phyloP scores from a whole-genome alignment of 2,329 filamentous ascomycete species.

The Fusarium poae region DNA sequence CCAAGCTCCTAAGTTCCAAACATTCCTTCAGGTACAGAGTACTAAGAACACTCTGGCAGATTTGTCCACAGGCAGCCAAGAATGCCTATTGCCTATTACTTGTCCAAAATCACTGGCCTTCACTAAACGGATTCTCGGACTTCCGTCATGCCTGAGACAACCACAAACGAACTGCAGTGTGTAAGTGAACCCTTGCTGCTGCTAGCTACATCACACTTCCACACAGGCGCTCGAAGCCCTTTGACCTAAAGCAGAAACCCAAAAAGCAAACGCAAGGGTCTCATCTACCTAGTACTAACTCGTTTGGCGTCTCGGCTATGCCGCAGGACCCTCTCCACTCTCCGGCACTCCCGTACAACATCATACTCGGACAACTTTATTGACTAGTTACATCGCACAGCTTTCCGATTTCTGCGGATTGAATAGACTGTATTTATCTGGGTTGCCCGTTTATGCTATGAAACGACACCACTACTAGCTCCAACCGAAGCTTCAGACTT shows the following conservation, averaged over 20 bases:
- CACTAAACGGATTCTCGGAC: background rate
- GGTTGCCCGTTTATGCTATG: slow-evolving; percentile 1
- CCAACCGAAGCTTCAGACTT: slow-evolving; percentile 12
- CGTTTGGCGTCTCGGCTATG: slow-evolving; percentile 32
- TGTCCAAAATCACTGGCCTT: background rate
- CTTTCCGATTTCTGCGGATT: background rate
- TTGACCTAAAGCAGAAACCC: slow-evolving; percentile 1
- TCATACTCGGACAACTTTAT: background rate
- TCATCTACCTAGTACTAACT: slow-evolving; percentile 17
- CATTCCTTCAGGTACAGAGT: background rate
- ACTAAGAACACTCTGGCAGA: background rate
- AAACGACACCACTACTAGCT: slow-evolving; percentile 4
- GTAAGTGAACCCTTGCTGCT: slow-evolving; percentile 22
- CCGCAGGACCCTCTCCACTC: slow-evolving; percentile 30
- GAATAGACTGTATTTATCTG: background rate
- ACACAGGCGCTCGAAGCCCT: slow-evolving; percentile 21
- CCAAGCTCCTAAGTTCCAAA: background rate
- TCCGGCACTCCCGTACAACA: slow-evolving; percentile 29
- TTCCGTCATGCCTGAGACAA: slow-evolving; percentile 11
- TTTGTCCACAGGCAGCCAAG: background rate
- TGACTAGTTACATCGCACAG: background rate
- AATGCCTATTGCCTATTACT: background rate
- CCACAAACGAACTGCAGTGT: slow-evolving; percentile 1
- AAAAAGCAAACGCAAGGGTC: slow-evolving; percentile 14
- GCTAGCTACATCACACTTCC: background rate